Conservation (phyloP, 805 yeast genomes). For the Candida vartiovaarae region DNA sequence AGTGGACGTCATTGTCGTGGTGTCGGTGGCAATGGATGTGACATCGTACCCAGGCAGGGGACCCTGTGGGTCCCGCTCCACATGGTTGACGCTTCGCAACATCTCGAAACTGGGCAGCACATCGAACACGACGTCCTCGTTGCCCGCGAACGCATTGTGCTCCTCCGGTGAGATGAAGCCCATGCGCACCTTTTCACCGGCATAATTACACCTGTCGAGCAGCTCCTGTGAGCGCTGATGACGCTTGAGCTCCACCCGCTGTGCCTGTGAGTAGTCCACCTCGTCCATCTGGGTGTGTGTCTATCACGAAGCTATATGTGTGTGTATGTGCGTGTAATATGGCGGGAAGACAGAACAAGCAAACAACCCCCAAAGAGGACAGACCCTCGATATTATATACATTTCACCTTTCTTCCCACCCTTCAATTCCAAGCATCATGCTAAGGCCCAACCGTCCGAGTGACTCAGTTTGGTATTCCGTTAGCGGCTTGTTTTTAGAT, state of each 20-base stretch:
- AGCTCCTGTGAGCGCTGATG: constrained; percentile 6
- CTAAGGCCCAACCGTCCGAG: too few relatives aligned
- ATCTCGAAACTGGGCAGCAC: constrained; percentile 64
- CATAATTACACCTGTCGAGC: background rate
- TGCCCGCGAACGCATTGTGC: constrained; percentile 3
- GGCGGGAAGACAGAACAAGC: too few relatives aligned
- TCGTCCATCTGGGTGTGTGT: background rate
- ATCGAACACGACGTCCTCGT: constrained; percentile 31
- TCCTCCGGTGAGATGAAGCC: constrained; percentile 10
- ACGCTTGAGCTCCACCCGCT: constrained; percentile 7
- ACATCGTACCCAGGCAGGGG: constrained; percentile 5
- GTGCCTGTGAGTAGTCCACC: constrained; percentile 12
- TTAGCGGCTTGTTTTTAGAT: too few relatives aligned
- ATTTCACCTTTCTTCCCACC: too few relatives aligned
- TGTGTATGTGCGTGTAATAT: too few relatives aligned
- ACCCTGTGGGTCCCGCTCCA: background rate
- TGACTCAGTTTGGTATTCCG: too few relatives aligned
- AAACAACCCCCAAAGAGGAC: too few relatives aligned
- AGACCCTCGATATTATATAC: too few relatives aligned
- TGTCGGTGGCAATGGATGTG: constrained; percentile 28
- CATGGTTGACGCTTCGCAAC: constrained; percentile 37
- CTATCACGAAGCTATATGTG: too few relatives aligned
- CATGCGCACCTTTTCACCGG: constrained; percentile 3
- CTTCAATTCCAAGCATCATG: too few relatives aligned
- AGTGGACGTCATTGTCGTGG: background rate